Conservation (phyloP, 495 filamentous ascomycete species). For the Penicillium cosmopolitanum region DNA sequence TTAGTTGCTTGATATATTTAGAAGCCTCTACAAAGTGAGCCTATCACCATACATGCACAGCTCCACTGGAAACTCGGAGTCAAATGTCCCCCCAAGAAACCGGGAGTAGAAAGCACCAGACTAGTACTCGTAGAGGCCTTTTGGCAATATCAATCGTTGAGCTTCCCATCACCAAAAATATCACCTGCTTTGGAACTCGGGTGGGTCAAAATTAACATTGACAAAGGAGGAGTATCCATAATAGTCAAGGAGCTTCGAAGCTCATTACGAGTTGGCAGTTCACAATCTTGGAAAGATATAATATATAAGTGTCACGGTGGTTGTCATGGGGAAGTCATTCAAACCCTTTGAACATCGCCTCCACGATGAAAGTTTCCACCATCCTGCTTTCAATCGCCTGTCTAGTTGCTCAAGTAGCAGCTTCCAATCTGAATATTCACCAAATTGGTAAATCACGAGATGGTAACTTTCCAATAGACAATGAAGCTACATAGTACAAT, state of each 20-base stretch:
- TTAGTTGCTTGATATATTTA: background rate
- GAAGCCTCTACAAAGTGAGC: background rate
- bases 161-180: background rate
- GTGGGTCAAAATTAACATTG: background rate
- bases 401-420: slow-evolving; percentile 7
- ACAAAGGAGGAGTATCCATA: background rate
- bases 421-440: background rate
- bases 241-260: slow-evolving; percentile 4
- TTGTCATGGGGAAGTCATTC: no score
- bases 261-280: background rate
- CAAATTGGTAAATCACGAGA: background rate
- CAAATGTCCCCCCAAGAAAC: background rate
- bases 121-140: background rate
- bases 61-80: background rate
- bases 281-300: background rate
- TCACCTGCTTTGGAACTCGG: no score
- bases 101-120: background rate
- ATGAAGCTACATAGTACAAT: background rate
- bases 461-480: background rate
- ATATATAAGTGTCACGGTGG: no score
- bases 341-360: background rate
- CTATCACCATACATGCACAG: background rate
- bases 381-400: slow-evolving; percentile 7
- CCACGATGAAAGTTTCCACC: background rate
- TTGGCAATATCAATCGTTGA: background rate